Evolutionary conservation across 371 early-diverging fungal genomes (phyloP).

Genomic region (Chytridium lagenaria): DNA sequence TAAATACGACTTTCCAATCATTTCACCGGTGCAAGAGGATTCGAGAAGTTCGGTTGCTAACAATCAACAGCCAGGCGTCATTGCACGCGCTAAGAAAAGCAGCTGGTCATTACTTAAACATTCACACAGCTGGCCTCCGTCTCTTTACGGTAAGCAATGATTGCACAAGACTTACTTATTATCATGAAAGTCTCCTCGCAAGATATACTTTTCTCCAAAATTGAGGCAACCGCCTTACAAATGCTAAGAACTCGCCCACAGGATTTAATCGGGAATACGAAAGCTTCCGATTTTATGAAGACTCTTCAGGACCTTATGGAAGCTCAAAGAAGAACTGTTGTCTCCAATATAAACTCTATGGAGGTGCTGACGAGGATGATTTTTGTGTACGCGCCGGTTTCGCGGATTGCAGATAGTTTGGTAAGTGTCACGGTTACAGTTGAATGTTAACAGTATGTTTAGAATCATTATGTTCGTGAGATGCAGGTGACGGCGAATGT

Average conservation of each 20-base stretch:
- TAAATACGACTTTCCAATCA: too few species aligned
- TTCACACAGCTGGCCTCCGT: slow-evolving; percentile 61
- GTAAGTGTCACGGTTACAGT: slow-evolving; percentile 18
- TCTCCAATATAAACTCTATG: slow-evolving; percentile 60
- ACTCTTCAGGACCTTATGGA: slow-evolving; percentile 61
- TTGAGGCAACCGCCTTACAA: slow-evolving; percentile 44
- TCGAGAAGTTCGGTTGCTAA: too few species aligned
- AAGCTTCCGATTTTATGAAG: slow-evolving; percentile 60
- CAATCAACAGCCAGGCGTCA: too few species aligned
- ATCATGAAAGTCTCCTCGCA: slow-evolving; percentile 45
- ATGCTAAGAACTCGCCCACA: slow-evolving; percentile 50
- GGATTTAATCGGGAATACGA: slow-evolving; percentile 42
- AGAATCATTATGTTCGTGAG: slow-evolving; percentile 9
- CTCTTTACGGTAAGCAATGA: slow-evolving; percentile 27
- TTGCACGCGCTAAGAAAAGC: too few species aligned
- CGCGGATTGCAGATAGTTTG: slow-evolving; percentile 64
- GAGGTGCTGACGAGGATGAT: slow-evolving; percentile 62
- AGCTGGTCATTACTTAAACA: slow-evolving; percentile 32
- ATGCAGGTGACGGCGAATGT: neutral
- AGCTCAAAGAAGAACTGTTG: slow-evolving; percentile 57
- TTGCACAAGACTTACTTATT: neutral
- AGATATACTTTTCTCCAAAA: slow-evolving; percentile 42
- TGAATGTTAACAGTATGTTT: neutral
- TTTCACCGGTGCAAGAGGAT: too few species aligned
- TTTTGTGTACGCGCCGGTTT: slow-evolving; percentile 66